These are phyloP conservation scores for Saturnispora galanensis DNA, from an alignment of 805 yeast genomes.

Conservation along the genomic window DNA sequence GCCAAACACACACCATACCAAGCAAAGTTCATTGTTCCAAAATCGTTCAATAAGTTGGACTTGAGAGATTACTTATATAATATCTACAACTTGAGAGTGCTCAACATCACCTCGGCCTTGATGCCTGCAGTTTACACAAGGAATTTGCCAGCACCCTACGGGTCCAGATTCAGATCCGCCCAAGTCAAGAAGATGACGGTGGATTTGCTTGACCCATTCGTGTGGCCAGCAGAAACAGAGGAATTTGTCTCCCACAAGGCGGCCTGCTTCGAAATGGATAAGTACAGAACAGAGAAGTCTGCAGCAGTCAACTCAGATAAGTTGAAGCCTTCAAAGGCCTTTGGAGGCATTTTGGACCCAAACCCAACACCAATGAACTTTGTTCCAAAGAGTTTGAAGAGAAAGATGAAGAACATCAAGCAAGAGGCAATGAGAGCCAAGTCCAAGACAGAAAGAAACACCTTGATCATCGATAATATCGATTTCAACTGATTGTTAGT, in stretches of 20 bases:
- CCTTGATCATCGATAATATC: constrained; percentile 24
- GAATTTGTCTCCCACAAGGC: constrained; percentile 25
- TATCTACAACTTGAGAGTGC: constrained; percentile 81
- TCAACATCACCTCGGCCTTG: constrained; percentile 79
- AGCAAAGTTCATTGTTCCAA: constrained; percentile 92
- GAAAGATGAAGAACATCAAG: constrained; percentile 38
- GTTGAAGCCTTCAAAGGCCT: constrained; percentile 57
- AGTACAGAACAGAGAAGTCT: constrained; percentile 41
- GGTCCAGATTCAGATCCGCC: constrained; percentile 65
- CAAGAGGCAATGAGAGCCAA: constrained; percentile 23
- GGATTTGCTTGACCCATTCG: constrained; percentile 90
- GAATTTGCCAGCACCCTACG: constrained; percentile 39
- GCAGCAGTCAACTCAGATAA: constrained; percentile 55
- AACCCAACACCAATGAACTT: constrained; percentile 57
- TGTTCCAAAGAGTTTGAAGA: constrained; percentile 40
- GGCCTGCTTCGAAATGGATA: constrained; percentile 36
- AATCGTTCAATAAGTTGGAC: constrained; percentile 87
- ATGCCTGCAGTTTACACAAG: constrained; percentile 62
- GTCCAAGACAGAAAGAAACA: constrained; percentile 22
- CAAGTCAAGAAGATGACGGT: constrained; percentile 94
- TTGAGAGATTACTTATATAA: constrained; percentile 88
- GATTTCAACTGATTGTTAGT: constrained; percentile 2
- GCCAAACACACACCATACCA: constrained; percentile 97
- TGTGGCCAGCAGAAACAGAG: constrained; percentile 72
- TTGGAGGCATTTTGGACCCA: constrained; percentile 54